Conservation (phyloP, 257 asterid species). For the Solanum lycopersicoides region DNA sequence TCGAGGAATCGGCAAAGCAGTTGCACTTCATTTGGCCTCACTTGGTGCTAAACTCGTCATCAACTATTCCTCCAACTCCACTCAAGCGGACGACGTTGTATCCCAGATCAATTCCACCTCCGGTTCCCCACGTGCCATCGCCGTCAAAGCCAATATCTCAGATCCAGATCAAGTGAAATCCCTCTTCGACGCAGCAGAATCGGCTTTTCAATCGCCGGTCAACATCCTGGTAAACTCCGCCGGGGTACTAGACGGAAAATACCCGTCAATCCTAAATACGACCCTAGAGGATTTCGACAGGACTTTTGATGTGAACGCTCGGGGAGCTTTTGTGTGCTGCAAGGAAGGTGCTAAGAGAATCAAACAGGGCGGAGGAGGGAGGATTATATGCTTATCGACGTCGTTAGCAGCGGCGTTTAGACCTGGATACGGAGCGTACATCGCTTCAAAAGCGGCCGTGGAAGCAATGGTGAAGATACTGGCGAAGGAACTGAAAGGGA, state of each 20-base stretch:
- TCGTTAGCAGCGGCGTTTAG: constrained; percentile 36
- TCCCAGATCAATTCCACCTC: constrained; percentile 15
- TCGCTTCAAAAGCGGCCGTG: constrained; percentile 70
- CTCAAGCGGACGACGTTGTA: constrained; percentile 22
- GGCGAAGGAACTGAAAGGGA: constrained; percentile 69
- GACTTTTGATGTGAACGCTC: constrained; percentile 38
- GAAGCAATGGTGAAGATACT: constrained; percentile 62
- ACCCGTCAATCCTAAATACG: constrained; percentile 42
- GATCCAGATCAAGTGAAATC: constrained; percentile 41
- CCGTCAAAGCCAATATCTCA: constrained; percentile 45
- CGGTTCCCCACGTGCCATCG: constrained; percentile 17
- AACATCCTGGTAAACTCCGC: constrained; percentile 56
- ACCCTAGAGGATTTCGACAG: constrained; percentile 41
- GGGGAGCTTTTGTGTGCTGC: constrained; percentile 54
- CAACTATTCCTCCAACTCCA: constrained; percentile 38
- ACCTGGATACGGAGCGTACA: constrained; percentile 49
- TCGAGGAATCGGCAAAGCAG: constrained; percentile 26
- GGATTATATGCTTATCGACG: constrained; percentile 42
- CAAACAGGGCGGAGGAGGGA: constrained; percentile 62
- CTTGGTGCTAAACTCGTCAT: constrained; percentile 51
- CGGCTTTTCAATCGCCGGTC: constrained; percentile 30
- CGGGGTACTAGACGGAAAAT: constrained; percentile 36
- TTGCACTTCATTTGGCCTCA: constrained; percentile 47
- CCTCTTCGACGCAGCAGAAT: constrained; percentile 57
- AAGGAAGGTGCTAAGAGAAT: constrained; percentile 46